Conservation (phyloP, 2,329 filamentous ascomycete genomes). For the Bipolaris zeicola region DNA sequence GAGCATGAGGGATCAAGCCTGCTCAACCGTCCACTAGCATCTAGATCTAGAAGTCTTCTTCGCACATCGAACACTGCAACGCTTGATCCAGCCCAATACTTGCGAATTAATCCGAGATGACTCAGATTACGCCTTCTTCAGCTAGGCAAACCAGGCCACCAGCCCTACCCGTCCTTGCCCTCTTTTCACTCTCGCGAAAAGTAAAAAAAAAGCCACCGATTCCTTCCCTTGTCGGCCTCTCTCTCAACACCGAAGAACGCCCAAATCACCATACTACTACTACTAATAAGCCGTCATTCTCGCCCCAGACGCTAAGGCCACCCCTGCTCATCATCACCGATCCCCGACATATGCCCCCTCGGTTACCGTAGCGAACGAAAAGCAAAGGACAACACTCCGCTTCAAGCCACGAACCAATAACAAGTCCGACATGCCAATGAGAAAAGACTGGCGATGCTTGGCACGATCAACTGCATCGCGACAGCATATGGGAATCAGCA, state of each 20-base stretch:
- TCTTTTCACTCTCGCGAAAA: background rate
- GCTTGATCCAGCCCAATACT: background rate
- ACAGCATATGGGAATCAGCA: too few relatives aligned
- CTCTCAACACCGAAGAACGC: background rate
- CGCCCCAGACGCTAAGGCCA: background rate
- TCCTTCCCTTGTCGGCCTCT: background rate
- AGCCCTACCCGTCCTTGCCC: background rate
- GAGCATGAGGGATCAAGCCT: too few relatives aligned
- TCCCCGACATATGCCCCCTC: background rate
- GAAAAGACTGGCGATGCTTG: background rate
- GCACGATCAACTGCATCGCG: background rate
- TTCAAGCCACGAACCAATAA: background rate
- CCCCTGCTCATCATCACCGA: background rate
- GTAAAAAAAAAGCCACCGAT: background rate
- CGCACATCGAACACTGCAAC: background rate
- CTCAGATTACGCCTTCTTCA: background rate
- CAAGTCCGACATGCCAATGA: background rate
- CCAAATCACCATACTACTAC: background rate
- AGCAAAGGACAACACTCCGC: constrained; percentile 5
- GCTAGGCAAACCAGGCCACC: background rate
- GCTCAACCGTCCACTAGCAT: background rate
- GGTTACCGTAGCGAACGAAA: constrained; percentile 8
- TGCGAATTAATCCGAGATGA: background rate
- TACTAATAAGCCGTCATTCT: background rate
- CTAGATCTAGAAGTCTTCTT: background rate